A percentile compares a stretch with the other conserved stretches of the same genome.
Evolutionary conservation across 495 filamentous ascomycete species (phyloP).

Genomic region (Polyplosphaeria fusca): DNA sequence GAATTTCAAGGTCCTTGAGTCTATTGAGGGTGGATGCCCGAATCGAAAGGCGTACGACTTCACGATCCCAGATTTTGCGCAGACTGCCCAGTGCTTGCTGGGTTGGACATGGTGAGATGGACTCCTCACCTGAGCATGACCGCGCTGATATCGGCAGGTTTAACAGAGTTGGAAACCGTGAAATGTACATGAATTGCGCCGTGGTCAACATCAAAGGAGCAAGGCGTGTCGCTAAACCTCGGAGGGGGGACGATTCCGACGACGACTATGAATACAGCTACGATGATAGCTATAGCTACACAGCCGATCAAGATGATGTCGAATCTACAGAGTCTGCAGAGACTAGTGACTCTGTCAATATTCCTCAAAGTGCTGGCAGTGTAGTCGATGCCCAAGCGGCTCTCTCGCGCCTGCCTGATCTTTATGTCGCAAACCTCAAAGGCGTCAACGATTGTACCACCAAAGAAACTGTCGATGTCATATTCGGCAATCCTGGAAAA

Average conservation of each 20-base stretch:
- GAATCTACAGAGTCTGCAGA: neutral
- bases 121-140: neutral
- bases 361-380: too few relatives aligned
- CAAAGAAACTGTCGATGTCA: conserved; percentile 53
- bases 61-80: conserved; percentile 59
- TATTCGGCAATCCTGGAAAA: conserved; percentile 71
- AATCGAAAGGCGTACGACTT: conserved; percentile 54
- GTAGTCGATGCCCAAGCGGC: conserved; percentile 6
- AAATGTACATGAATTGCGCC: conserved; percentile 45
- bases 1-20: conserved; percentile 64
- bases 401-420: conserved; percentile 48
- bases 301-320: too few relatives aligned
- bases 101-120: conserved; percentile 55
- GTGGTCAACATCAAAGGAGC: conserved; percentile 29
- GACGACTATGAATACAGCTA: neutral
- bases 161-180: conserved; percentile 65
- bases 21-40: conserved; percentile 62
- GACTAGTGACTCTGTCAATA: neutral
- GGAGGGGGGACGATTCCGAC: neutral
- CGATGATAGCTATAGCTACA: too few relatives aligned
- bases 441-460: conserved; percentile 49
- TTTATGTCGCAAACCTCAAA: conserved; percentile 61
- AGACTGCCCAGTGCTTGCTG: conserved; percentile 58
- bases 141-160: conserved; percentile 42
- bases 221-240: neutral